phyloP scores from a whole-genome alignment of 352 stramenopile genomes.

The Pythium insidiosum region DNA sequence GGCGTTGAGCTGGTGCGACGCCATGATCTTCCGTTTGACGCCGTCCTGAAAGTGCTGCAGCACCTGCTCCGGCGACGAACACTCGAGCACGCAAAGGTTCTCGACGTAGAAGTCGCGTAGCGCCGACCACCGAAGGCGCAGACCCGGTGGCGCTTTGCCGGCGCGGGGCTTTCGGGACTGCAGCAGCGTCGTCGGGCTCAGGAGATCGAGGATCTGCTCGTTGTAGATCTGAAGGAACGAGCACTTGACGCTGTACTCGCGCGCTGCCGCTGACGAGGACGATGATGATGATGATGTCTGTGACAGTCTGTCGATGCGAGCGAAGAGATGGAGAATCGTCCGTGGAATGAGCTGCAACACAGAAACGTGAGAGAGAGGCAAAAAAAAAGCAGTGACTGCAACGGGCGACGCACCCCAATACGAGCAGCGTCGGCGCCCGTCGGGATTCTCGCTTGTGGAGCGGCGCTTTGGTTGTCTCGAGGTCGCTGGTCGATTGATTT shows the following conservation, averaged over 20 bases:
- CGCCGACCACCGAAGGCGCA: slow-evolving; percentile 38
- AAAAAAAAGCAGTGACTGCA: slow-evolving; percentile 3
- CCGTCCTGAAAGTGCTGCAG: slow-evolving; percentile 43
- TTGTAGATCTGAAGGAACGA: slow-evolving; percentile 44
- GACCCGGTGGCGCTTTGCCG: slow-evolving; percentile 10
- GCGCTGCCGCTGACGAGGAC: slow-evolving; percentile 5
- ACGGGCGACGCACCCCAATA: slow-evolving; percentile 34
- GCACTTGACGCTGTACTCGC: slow-evolving; percentile 34
- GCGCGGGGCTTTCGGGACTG: slow-evolving; percentile 1
- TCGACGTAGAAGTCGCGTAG: slow-evolving; percentile 56
- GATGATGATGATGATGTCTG: too few relatives aligned
- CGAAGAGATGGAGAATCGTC: slow-evolving; percentile 34
- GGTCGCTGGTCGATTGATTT: not conserved
- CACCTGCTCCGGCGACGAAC: slow-evolving; percentile 29
- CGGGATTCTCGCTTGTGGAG: slow-evolving; percentile 12
- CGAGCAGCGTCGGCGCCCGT: slow-evolving; percentile 3
- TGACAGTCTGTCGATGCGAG: slow-evolving; percentile 1
- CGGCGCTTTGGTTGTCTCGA: slow-evolving; percentile 2
- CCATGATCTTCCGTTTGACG: slow-evolving; percentile 55
- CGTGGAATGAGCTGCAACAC: slow-evolving; percentile 33
- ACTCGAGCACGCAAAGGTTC: slow-evolving; percentile 37
- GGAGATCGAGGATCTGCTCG: slow-evolving; percentile 36
- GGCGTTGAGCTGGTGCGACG: slow-evolving; percentile 43
- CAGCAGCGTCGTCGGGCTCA: slow-evolving; percentile 34
- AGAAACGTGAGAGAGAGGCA: not conserved